Base-by-base conservation (phyloP, 257 asterid genomes). In the Echites panduratus region DNA sequence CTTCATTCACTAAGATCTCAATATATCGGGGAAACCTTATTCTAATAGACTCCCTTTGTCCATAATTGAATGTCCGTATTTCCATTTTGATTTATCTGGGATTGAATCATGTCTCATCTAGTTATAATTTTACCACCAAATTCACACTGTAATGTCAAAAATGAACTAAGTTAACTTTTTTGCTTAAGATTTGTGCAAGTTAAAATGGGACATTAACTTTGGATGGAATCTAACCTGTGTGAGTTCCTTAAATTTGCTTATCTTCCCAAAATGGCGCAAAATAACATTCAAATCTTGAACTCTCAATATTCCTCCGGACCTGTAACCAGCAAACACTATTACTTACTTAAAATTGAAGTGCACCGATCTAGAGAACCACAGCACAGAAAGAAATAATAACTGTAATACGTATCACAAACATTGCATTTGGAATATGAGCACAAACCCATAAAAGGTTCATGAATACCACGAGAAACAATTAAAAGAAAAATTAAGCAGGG, bases 211-310 rank as follows among this genome's bases (percentile, higher is more conserved):
- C 38, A 32, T 32, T n/a, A n/a, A n/a, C n/a, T n/a, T n/a, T n/a
- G n/a, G n/a, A n/a, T n/a, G n/a, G n/a, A n/a, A 64, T 64, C 74
- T 77, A 82, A 94, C 99, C 97, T 94, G 88, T 56, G 77, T 82
- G 77, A 92, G 87, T 80, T 94, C 97, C 84, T 82, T 78, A 87
- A 83, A 68, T 86, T 93, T 80, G 85, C 76, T 88, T 47, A 84
- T 80, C 77, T 86, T 86, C 77, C 95, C 97, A 44, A 89, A 91
- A 82, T 87, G 85, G 52, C 97, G 96, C 89, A 94, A 81, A 77
- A 88, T 84, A 62, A 87, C 83, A 85, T 94, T 94, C 85, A 86
- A 74, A 74, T 91, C 97, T 65, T 84, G 91, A 45, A 84, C 96
- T 77, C 80, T 91, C 86, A 94, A 78, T 27, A 70, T 75, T 64